These are phyloP conservation scores for Stereocaulon alpinum DNA, from an alignment of 495 filamentous ascomycete genomes.

Conservation along the genomic window DNA sequence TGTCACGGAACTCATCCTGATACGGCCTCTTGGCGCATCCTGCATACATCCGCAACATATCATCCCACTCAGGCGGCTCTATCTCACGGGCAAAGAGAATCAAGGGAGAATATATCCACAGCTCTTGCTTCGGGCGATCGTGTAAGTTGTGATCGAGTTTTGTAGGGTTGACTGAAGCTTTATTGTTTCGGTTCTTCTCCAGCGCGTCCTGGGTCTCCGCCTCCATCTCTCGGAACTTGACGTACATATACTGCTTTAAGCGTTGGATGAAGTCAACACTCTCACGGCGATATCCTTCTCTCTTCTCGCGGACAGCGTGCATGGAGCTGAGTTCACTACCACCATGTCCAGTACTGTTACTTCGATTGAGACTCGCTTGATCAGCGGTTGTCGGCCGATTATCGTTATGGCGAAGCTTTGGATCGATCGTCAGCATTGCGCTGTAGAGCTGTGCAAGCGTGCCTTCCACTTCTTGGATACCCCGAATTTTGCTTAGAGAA, in stretches of 20 bases:
- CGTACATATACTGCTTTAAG: constrained; percentile 67
- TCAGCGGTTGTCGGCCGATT: constrained; percentile 31
- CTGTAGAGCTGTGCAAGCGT: constrained; percentile 76
- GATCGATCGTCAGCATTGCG: constrained; percentile 91
- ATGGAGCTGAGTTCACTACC: constrained; percentile 81
- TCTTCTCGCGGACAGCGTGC: constrained; percentile 87
- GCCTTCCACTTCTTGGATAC: constrained; percentile 64
- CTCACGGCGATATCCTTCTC: constrained; percentile 70
- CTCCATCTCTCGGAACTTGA: constrained; percentile 67
- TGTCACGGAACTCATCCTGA: constrained; percentile 71
- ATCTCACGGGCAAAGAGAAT: constrained; percentile 80
- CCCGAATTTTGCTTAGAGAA: constrained; percentile 58
- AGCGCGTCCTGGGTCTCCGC: constrained; percentile 50
- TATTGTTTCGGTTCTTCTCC: constrained; percentile 41
- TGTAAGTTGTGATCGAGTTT: constrained; percentile 43
- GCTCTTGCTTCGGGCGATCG: constrained; percentile 40
- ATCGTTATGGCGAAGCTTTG: constrained; percentile 51
- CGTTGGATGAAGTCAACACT: constrained; percentile 62
- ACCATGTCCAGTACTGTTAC: constrained; percentile 49
- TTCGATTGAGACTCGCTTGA: constrained; percentile 39
- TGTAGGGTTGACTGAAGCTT: constrained; percentile 36
- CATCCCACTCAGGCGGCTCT: constrained; percentile 68
- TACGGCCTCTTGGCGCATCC: constrained; percentile 63
- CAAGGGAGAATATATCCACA: constrained; percentile 80
- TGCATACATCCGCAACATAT: constrained; percentile 68